Evolutionary conservation across 1,284 basidiomycete genomes (phyloP).

Genomic region (Ustilago crameri): DNA sequence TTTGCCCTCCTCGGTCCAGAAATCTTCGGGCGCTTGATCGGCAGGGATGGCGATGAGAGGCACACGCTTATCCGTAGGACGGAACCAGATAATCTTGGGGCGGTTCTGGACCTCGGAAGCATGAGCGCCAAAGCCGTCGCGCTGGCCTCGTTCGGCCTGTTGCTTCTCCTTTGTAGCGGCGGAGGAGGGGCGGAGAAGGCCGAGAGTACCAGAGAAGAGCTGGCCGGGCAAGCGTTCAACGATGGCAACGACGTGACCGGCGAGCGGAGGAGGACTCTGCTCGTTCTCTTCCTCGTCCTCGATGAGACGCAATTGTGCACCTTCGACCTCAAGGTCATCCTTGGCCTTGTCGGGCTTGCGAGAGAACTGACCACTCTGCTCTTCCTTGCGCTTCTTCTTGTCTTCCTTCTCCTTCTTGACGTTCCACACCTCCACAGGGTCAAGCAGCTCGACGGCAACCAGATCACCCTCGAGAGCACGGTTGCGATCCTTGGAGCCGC

Average conservation of each 20-base stretch:
- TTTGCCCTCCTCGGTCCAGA: slow-evolving; percentile 82
- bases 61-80: slow-evolving; percentile 98
- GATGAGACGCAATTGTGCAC: slow-evolving; percentile 93
- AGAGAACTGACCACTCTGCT: slow-evolving; percentile 83
- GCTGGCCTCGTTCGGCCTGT: slow-evolving; percentile 94
- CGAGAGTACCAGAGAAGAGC: slow-evolving; percentile 95
- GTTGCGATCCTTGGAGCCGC: slow-evolving; percentile 96
- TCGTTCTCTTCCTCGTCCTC: slow-evolving; percentile 95
- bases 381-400: slow-evolving; percentile 86
- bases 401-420: slow-evolving; percentile 99
- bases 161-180: slow-evolving; percentile 99
- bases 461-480: slow-evolving; percentile 98
- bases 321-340: slow-evolving; percentile 99
- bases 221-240: slow-evolving; percentile 99
- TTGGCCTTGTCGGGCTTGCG: slow-evolving; percentile 99
- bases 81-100: slow-evolving; percentile 99
- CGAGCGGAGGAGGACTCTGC: slow-evolving; percentile 69
- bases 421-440: slow-evolving; percentile 85
- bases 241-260: slow-evolving; percentile 97
- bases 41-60: slow-evolving; percentile 96
- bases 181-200: slow-evolving; percentile 92
- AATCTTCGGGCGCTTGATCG: slow-evolving; percentile 95
- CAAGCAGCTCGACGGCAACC: slow-evolving; percentile 96
- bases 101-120: slow-evolving; percentile 76
- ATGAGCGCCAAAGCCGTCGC: slow-evolving; percentile 83